Conservation (phyloP, 2,329 filamentous ascomycete genomes). For the Claviceps sp. region DNA sequence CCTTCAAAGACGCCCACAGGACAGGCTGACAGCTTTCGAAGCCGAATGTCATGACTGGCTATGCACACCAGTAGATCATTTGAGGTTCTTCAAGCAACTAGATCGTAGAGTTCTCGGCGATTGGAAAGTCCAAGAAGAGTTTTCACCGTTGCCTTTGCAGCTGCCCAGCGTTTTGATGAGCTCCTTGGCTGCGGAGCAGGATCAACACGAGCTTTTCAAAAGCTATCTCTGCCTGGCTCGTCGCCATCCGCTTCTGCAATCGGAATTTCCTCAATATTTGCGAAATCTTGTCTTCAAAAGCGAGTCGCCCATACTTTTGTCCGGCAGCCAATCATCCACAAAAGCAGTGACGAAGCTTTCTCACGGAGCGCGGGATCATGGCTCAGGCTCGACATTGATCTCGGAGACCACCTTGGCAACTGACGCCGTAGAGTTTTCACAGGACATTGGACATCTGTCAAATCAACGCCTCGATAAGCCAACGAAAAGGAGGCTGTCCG, state of each 20-base stretch:
- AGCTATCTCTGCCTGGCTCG: neutral
- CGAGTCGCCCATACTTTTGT: neutral
- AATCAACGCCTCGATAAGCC: neutral
- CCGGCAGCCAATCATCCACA: neutral
- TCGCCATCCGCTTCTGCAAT: slow-evolving; percentile 2
- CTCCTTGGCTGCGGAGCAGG: neutral
- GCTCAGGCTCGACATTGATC: neutral
- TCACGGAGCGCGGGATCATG: neutral
- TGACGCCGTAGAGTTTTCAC: neutral
- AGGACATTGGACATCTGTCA: neutral
- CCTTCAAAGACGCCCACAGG: slow-evolving; percentile 14
- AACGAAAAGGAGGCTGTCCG: neutral
- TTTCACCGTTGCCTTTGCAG: slow-evolving; percentile 21
- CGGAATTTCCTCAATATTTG: slow-evolving; percentile 1
- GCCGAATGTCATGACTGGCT: slow-evolving; percentile 22
- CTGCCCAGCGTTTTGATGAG: slow-evolving; percentile 14
- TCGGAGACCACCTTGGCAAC: neutral
- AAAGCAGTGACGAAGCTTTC: neutral
- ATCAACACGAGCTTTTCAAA: neutral
- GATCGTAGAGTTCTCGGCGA: slow-evolving; percentile 16
- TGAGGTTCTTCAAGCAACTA: slow-evolving; percentile 18
- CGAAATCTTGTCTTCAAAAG: neutral
- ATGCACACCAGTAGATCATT: slow-evolving; percentile 17
- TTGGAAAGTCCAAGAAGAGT: slow-evolving; percentile 14
- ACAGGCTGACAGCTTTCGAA: slow-evolving; percentile 16